Evolutionary conservation across 148 eudicot species (phyloP), one percentile per base, ranked within the genome.

Genomic region (Rhododendron vialii): DNA sequence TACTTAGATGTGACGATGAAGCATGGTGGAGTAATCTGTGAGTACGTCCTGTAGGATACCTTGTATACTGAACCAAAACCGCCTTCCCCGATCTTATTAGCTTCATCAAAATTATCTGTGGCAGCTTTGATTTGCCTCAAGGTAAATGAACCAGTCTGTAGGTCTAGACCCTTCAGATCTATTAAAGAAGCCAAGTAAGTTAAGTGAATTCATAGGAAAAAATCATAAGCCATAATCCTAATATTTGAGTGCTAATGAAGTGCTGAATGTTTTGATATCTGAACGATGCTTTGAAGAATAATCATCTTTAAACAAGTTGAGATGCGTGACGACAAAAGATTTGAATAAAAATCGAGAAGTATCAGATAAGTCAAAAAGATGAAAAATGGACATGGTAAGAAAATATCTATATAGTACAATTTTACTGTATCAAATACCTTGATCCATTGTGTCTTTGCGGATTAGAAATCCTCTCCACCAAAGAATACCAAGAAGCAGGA

Each of bases 31-130:
- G 5, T 78, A 78, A 41, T 41, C 17, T 12, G 8, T 24, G 57
- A n/a, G 11, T 75, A 61, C 1, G 43, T 41, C 43, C 7, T 41
- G 43, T 41, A 5, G 1, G 43, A 41, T 83, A 90, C 90, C 92
- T 91, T 91, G 82, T 83, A 91, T 3, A 91, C 92, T 79, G 89
- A 80, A 41, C 91, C 91, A 89, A 89, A 91, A 82, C 91, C 91
- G 78, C 91, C 91, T 89, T 91, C 92, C n/a, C 92, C 92, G 38
- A 90, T 85, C 77, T 90, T 90, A 76, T 90, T 90, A 51, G 86
- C 87, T 41, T 59, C 79, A 85, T 90, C 88, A n/a, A 90, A 90
- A 78, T 89, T 90, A 85, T 87, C 84, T 13, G 92, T 90, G 74
- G 92, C 90, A 85, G 88, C 87, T 89, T 84, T 88, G 30, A 90